Evolutionary conservation across 306 rosid genomes (phyloP).

Genomic region (Astragalus glycyphyllos): DNA sequence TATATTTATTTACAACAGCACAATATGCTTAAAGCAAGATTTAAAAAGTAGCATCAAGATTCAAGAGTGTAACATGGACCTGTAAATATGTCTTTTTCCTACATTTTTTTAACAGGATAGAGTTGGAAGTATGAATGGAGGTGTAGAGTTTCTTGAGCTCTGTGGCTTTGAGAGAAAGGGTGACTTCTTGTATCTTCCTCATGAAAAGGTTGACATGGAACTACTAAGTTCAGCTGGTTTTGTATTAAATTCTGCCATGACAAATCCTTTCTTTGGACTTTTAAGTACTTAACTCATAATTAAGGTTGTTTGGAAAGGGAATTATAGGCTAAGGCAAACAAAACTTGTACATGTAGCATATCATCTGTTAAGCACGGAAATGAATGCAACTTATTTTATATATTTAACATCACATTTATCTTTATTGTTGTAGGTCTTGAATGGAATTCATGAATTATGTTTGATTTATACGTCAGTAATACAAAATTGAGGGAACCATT

Average conservation of each 20-base stretch:
- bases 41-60: neutral
- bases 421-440: no score
- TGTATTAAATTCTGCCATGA: conserved; percentile 66
- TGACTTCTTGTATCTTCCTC: conserved; percentile 71
- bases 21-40: no score
- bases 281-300: conserved; percentile 48
- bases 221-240: conserved; percentile 64
- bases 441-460: no score
- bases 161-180: conserved; percentile 78
- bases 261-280: conserved; percentile 90
- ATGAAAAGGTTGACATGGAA: conserved; percentile 54
- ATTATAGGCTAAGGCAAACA: neutral
- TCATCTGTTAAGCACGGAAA: no score
- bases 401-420: no score
- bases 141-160: conserved; percentile 81
- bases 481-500: no score
- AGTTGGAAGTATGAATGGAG: conserved; percentile 75
- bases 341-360: no score
- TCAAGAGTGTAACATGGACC: neutral
- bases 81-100: neutral
- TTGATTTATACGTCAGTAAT: no score
- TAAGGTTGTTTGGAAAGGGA: conserved; percentile 2
- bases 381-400: no score
- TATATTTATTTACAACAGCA: no score
- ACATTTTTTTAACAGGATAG: conserved; percentile 66